These are phyloP conservation scores for Geotrichum candidum DNA, from an alignment of 1,139 yeast species.

Conservation along the genomic window DNA sequence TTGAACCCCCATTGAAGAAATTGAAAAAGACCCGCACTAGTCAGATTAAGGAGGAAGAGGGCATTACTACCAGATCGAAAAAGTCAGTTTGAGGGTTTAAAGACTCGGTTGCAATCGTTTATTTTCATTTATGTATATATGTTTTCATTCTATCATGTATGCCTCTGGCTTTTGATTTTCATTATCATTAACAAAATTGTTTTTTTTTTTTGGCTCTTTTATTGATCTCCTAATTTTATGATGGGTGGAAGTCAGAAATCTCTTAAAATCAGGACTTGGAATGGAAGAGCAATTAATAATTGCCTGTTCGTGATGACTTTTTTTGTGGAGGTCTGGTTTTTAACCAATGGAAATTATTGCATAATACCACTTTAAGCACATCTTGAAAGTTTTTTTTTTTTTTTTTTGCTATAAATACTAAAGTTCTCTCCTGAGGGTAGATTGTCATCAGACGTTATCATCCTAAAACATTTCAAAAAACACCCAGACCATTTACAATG, in stretches of 20 bases:
- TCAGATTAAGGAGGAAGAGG: slow-evolving; percentile 18
- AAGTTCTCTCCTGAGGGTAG: background rate
- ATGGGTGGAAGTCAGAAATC: too few species aligned
- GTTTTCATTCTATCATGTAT: background rate
- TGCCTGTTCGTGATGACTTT: background rate
- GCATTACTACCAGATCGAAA: background rate
- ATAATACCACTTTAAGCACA: background rate
- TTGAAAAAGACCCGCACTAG: slow-evolving; percentile 22
- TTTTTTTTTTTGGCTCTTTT: too few species aligned
- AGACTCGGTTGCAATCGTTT: background rate
- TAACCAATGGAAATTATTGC: background rate
- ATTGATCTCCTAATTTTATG: too few species aligned
- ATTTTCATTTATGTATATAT: background rate
- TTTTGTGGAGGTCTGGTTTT: background rate
- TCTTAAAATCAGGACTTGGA: too few species aligned
- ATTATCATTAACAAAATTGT: too few species aligned
- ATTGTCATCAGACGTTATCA: background rate
- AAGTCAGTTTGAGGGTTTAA: background rate
- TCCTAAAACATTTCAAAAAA: background rate
- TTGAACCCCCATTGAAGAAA: slow-evolving; percentile 20
- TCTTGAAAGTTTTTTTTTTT: background rate
- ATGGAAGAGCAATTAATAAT: background rate
- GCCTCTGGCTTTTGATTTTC: too few species aligned
- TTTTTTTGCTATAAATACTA: background rate
- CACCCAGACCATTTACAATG: background rate